A percentile compares a stretch with the other conserved stretches of the same genome.
phyloP scores from a whole-genome alignment of 805 yeast species.

The Priceomyces fermenticarens region DNA sequence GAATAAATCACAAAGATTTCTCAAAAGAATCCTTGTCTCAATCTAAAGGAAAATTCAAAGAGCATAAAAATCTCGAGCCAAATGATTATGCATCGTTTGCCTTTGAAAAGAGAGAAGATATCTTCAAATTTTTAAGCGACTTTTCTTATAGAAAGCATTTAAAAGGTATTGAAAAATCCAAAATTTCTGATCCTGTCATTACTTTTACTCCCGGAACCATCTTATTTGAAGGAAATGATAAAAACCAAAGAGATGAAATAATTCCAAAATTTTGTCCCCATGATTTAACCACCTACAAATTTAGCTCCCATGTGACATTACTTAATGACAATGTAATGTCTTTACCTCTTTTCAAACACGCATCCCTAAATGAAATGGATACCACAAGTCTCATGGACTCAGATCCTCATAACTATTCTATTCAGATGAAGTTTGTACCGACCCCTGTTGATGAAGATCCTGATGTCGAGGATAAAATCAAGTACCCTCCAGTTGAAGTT shows the following conservation, averaged over 20 bases:
- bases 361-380: conserved; percentile 7
- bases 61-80: not conserved
- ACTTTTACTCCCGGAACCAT: conserved; percentile 41
- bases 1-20: conserved; percentile 2
- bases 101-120: conserved; percentile 13
- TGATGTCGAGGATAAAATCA: conserved; percentile 15
- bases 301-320: conserved; percentile 32
- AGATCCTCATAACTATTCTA: conserved; percentile 34
- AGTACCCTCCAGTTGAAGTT: conserved; percentile 54
- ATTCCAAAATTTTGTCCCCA: conserved; percentile 4
- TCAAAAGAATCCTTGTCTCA: not conserved
- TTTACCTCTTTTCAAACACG: conserved; percentile 21
- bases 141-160: conserved; percentile 21
- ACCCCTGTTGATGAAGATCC: conserved; percentile 31
- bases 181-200: conserved; percentile 25
- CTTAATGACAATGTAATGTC: conserved; percentile 29
- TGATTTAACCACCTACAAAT: conserved; percentile 15
- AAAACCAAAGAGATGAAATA: not conserved
- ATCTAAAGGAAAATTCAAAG: not conserved
- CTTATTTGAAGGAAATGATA: conserved; percentile 19
- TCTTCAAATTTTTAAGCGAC: conserved; percentile 24
- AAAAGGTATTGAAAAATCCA: conserved; percentile 16
- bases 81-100: conserved; percentile 2
- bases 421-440: conserved; percentile 48
- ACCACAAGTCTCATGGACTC: conserved; percentile 20